Conservation (phyloP, 352 stramenopile species). For the Globisporangium mamillatum region DNA sequence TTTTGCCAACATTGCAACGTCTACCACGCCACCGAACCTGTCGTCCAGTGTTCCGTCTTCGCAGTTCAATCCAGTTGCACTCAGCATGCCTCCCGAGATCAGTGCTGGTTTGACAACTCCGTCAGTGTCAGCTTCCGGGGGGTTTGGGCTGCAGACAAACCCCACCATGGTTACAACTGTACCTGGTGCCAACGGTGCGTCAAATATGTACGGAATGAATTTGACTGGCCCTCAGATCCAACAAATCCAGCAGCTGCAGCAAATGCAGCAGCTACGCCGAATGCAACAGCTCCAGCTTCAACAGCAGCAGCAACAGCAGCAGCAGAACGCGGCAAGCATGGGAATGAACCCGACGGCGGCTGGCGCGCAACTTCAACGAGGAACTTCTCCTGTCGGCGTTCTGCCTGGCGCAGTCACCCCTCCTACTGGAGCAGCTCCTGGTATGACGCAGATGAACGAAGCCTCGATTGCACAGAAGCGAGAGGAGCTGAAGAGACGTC, state of each 20-base stretch:
- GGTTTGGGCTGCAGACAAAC: slow-evolving; percentile 38
- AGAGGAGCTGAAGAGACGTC: slow-evolving; percentile 77
- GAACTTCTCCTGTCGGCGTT: slow-evolving; percentile 15
- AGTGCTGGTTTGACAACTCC: slow-evolving; percentile 29
- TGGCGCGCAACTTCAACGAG: slow-evolving; percentile 17
- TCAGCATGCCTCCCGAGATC: slow-evolving; percentile 80
- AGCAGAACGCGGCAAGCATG: slow-evolving; percentile 22
- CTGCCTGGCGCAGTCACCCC: slow-evolving; percentile 21
- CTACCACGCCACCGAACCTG: slow-evolving; percentile 28
- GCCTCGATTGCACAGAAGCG: slow-evolving; percentile 81
- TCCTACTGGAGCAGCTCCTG: slow-evolving; percentile 29
- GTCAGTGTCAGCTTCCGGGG: slow-evolving; percentile 28
- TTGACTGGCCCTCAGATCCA: slow-evolving; percentile 72
- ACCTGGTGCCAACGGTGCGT: slow-evolving; percentile 25
- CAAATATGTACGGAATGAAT: slow-evolving; percentile 78
- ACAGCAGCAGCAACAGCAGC: slow-evolving; percentile 26
- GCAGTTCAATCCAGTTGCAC: slow-evolving; percentile 49
- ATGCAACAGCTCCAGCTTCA: slow-evolving; percentile 30
- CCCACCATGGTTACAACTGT: slow-evolving; percentile 37
- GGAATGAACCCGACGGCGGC: slow-evolving; percentile 13
- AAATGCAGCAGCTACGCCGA: slow-evolving; percentile 69
- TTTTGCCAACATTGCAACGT: slow-evolving; percentile 23
- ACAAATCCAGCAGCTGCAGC: slow-evolving; percentile 84
- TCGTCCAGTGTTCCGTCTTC: slow-evolving; percentile 18
- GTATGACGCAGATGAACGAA: slow-evolving; percentile 76